Conservation (phyloP, 2,329 filamentous ascomycete genomes). For the Cladophialophora psammophila region DNA sequence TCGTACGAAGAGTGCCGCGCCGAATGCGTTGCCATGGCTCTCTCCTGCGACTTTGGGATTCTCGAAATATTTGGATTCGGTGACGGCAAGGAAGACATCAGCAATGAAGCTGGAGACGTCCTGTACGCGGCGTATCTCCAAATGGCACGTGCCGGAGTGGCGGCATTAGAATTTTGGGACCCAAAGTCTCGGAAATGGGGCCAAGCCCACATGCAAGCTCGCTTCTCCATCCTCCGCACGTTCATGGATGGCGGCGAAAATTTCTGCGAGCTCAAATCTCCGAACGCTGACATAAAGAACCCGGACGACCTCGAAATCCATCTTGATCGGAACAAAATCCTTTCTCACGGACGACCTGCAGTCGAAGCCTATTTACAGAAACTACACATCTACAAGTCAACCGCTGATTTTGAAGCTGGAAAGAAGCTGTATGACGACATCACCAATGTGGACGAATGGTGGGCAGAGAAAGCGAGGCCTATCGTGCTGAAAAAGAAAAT, state of each 20-base stretch:
- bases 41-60: conserved; percentile 87
- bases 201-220: conserved; percentile 88
- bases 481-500: conserved; percentile 68
- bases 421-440: conserved; percentile 81
- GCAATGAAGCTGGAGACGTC: conserved; percentile 83
- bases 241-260: conserved; percentile 86
- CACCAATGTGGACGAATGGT: conserved; percentile 84
- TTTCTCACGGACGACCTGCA: conserved; percentile 80
- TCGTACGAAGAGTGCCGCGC: conserved; percentile 95
- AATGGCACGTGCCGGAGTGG: conserved; percentile 93
- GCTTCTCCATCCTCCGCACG: conserved; percentile 78
- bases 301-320: conserved; percentile 82
- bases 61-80: conserved; percentile 92
- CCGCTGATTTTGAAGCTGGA: conserved; percentile 81
- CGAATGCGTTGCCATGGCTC: conserved; percentile 90
- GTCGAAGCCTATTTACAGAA: conserved; percentile 89
- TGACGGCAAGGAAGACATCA: conserved; percentile 63
- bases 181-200: conserved; percentile 91
- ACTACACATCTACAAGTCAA: conserved; percentile 90
- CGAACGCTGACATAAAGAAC: conserved; percentile 61
- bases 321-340: conserved; percentile 84
- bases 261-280: conserved; percentile 82
- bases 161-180: conserved; percentile 92
- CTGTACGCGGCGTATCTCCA: conserved; percentile 87
- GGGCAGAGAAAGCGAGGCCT: conserved; percentile 77